Conservation (phyloP, 345 rosid species). For the Clarkia xantiana region DNA sequence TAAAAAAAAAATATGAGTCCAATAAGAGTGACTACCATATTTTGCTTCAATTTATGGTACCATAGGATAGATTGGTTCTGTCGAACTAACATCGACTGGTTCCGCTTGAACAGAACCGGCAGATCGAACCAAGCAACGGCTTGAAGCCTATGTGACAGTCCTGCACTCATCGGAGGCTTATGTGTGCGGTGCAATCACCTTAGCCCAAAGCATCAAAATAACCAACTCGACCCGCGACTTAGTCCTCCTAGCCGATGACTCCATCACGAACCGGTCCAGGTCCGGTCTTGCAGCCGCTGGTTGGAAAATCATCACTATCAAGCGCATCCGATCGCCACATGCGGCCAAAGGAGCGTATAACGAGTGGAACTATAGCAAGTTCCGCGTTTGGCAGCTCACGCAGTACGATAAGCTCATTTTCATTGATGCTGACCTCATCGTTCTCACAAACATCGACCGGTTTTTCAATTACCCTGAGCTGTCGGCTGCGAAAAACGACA, state of each 20-base stretch:
- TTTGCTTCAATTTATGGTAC: too few species aligned
- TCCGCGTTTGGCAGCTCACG: slow-evolving; percentile 53
- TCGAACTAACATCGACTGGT: too few species aligned
- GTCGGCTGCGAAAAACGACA: slow-evolving; percentile 40
- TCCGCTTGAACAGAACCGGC: too few species aligned
- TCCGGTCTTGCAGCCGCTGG: slow-evolving; percentile 44
- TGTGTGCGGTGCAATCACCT: slow-evolving; percentile 82
- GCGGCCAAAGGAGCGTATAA: slow-evolving; percentile 44
- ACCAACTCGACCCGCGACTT: slow-evolving; percentile 36
- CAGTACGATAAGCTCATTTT: slow-evolving; percentile 55
- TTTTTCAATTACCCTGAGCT: slow-evolving; percentile 50
- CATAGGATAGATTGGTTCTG: too few species aligned
- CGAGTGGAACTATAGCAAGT: slow-evolving; percentile 90
- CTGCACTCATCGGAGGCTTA: slow-evolving; percentile 80
- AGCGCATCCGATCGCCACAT: slow-evolving; percentile 51
- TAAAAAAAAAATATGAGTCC: too few species aligned
- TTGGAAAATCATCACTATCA: slow-evolving; percentile 35
- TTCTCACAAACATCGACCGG: slow-evolving; percentile 36
- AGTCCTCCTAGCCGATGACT: slow-evolving; percentile 53
- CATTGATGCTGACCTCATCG: slow-evolving; percentile 55
- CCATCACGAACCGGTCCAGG: slow-evolving; percentile 27
- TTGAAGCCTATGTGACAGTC: slow-evolving; percentile 60
- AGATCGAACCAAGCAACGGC: too few species aligned
- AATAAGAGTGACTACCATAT: too few species aligned
- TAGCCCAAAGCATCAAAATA: slow-evolving; percentile 63